These are phyloP conservation scores for Acer campestre DNA, from an alignment of 345 rosid genomes.

Conservation along the genomic window DNA sequence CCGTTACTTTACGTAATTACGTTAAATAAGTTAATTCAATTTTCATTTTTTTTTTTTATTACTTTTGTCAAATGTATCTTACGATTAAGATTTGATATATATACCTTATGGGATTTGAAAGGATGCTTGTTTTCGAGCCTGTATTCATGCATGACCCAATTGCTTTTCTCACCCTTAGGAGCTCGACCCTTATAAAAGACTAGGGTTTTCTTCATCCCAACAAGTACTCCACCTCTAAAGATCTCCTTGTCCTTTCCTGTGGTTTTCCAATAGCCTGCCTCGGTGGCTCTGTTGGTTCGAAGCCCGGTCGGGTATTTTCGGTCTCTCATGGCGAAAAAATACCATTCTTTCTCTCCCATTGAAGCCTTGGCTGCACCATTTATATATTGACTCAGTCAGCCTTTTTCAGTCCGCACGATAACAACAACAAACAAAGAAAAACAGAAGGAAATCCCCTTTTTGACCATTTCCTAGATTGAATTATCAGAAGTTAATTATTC, in stretches of 20 bases:
- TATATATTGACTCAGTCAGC: background rate
- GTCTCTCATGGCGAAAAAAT: conserved; percentile 85
- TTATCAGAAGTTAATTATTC: background rate
- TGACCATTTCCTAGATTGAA: background rate
- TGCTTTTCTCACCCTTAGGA: conserved; percentile 93
- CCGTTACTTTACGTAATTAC: too few species aligned
- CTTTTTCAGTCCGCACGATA: background rate
- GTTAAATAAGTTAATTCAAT: too few species aligned
- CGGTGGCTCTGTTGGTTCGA: conserved; percentile 92
- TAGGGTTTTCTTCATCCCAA: conserved; percentile 98
- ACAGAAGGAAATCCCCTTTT: background rate
- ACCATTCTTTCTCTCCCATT: conserved; percentile 99
- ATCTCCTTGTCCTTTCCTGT: conserved; percentile 92
- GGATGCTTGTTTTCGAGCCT: conserved; percentile 72
- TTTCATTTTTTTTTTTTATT: too few species aligned
- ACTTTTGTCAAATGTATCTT: background rate
- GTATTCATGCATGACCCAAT: conserved; percentile 99
- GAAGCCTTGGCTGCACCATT: conserved; percentile 71
- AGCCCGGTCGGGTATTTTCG: conserved; percentile 95
- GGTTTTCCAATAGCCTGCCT: conserved; percentile 97
- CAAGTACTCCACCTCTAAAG: conserved; percentile 54
- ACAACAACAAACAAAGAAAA: background rate
- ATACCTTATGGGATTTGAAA: conserved; percentile 66
- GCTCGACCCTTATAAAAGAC: conserved; percentile 95
- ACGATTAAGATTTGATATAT: background rate